Evolutionary conservation across 768 basidiomycete species (phyloP), one percentile per base, ranked within the genome.

Genomic region (Serendipita sp.): DNA sequence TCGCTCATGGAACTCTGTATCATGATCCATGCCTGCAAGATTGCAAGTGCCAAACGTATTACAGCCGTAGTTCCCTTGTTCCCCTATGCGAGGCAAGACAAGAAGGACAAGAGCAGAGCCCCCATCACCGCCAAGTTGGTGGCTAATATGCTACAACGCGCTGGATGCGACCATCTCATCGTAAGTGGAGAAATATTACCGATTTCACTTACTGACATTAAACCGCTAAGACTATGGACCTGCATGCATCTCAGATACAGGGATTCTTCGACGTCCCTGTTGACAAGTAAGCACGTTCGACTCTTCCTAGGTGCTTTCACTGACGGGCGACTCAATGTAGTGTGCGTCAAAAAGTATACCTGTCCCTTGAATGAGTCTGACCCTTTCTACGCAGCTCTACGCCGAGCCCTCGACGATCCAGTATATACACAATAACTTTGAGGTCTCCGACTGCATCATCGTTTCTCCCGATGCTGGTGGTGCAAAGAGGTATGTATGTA

Each of bases 11-110:
- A 98, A 74, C 82, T 93, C 53, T 92, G 94, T 73, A 98, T 98
- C 71, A 95, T 99, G 92, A 92, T 97, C 71, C 94, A 97, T 73
- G 94, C 96, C 8, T 96, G 95, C 84, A 95, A 94, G 78, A 98
- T 97, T 71, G 95, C 96, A n/a, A 95, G 92, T 68, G 94, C 96
- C 54, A 90, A 89, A 75, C 81, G 96, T 67, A 98, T 99, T 72
- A 99, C 96, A 3, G 96, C 95, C n/a, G 93, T 99, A 68, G 83
- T 97, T 65, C 96, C 96, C 46, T 82, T 96, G 41, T 99, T 92
- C 76, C 95, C 96, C 1, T 99, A 99, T 75, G 85, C 96, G 7
- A 80, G 96, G 65, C 96, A 98, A 75, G 96, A 99, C 79, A 97
- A 97, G 75, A 99, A 98, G 76, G 95, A 99, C 81, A 97, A 98